Evolutionary conservation across 768 basidiomycete genomes (phyloP).

Genomic region (Lactarius hatsudake): DNA sequence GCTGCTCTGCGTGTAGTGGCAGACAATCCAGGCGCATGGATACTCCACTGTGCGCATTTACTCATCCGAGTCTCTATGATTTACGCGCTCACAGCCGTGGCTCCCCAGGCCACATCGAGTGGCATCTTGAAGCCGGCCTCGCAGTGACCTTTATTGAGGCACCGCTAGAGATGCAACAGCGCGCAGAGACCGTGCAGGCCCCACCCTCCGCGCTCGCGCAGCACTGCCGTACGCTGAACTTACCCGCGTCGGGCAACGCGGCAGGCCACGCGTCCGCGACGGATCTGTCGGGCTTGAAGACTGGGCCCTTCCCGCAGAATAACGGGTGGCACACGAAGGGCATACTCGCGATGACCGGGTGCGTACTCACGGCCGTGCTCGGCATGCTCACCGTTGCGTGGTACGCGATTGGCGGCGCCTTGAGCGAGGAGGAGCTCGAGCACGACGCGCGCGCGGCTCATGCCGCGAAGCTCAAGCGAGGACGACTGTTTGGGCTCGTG

Average conservation of each 20-base stretch:
- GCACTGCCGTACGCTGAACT: conserved; percentile 65
- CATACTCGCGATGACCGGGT: conserved; percentile 75
- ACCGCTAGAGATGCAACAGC: conserved; percentile 64
- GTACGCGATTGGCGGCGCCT: conserved; percentile 75
- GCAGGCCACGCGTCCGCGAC: conserved; percentile 71
- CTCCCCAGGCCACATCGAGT: conserved; percentile 70
- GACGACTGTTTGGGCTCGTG: conserved; percentile 43
- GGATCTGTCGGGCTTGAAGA: conserved; percentile 61
- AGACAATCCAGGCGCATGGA: conserved; percentile 92
- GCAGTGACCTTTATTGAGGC: conserved; percentile 85
- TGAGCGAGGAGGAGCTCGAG: conserved; percentile 82
- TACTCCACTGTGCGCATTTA: conserved; percentile 67
- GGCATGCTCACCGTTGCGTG: conserved; percentile 83
- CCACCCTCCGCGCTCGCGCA: conserved; percentile 48
- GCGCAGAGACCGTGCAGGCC: conserved; percentile 46
- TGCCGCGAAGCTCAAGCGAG: conserved; percentile 54
- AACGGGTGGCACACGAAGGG: conserved; percentile 72
- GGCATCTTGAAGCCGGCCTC: conserved; percentile 83
- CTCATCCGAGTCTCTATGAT: neutral
- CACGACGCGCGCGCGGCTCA: conserved; percentile 56
- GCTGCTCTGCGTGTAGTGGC: conserved; percentile 77
- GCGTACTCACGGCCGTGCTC: conserved; percentile 72
- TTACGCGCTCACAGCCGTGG: conserved; percentile 1
- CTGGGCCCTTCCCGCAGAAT: conserved; percentile 72
- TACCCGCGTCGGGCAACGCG: conserved; percentile 76